A percentile compares a stretch with the other conserved stretches of the same genome.
phyloP scores from a whole-genome alignment of 345 rosid genomes.

The Cardiospermum halicacabum region DNA sequence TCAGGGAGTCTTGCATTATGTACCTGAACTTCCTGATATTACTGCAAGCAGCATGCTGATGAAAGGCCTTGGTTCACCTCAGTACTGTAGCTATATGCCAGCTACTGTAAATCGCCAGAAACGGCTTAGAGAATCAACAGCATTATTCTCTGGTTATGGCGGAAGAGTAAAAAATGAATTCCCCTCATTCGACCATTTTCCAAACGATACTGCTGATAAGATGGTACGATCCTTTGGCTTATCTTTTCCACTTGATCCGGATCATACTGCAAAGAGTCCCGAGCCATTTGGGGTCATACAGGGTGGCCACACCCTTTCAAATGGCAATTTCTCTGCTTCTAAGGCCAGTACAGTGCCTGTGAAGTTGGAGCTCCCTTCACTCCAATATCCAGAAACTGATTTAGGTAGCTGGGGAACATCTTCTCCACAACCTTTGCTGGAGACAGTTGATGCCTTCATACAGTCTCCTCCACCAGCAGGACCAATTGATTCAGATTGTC shows the following conservation, averaged over 20 bases:
- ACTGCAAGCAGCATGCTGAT: constrained; percentile 53
- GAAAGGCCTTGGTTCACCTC: constrained; percentile 45
- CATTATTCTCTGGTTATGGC: constrained; percentile 37
- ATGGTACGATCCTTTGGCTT: constrained; percentile 40
- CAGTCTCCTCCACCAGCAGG: constrained; percentile 73
- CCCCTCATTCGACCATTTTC: constrained; percentile 45
- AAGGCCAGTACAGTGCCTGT: constrained; percentile 65
- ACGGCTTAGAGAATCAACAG: constrained; percentile 55
- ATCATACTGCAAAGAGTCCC: constrained; percentile 37
- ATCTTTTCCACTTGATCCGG: constrained; percentile 50
- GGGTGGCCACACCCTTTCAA: constrained; percentile 74
- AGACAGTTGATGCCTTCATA: constrained; percentile 67
- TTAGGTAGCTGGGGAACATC: constrained; percentile 71
- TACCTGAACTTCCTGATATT: constrained; percentile 60
- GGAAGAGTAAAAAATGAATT: constrained; percentile 44
- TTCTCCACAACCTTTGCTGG: constrained; percentile 61
- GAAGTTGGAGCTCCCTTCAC: constrained; percentile 99
- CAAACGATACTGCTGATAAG: constrained; percentile 36
- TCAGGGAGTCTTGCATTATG: constrained; percentile 43
- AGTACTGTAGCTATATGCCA: constrained; percentile 50
- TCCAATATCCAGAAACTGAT: constrained; percentile 89
- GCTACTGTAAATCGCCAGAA: constrained; percentile 48
- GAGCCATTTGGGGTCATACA: constrained; percentile 50
- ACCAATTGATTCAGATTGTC: constrained; percentile 42
- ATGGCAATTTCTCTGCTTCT: constrained; percentile 88